Evolutionary conservation across 192 early-diverging fungal genomes (phyloP), one percentile per base, ranked within the genome.

Genomic region (Rhizophagus clarus): DNA sequence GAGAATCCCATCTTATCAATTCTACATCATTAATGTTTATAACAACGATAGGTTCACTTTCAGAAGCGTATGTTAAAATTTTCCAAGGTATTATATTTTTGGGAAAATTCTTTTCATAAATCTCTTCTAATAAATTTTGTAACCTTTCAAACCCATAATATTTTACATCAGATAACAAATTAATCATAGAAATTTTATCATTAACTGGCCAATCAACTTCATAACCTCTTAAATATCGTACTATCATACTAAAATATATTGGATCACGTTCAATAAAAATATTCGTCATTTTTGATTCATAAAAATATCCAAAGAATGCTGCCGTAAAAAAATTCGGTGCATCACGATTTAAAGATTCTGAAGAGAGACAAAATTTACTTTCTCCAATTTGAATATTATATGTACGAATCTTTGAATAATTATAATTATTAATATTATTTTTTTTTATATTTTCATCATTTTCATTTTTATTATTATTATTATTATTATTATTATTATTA

Each of bases 261-360:
- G 66, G 66, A 68, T 68, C 66, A 0, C 66, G 66, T 20, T 68
- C 66, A n/a, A 68, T 68, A 34, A 68, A 68, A 11, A 68, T 68
- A 68, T 5, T 32, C 4, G 66, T 68, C 28, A 29, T 31, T 8
- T 31, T 34, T 68, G 66, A 12, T 28, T 68, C 66, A 12, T 28
- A n/a, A 29, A 68, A 68, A 34, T 68, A 28, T 20, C 66, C 66
- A n/a, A 68, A 68, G n/a, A 68, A 68, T 34, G 66, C 66, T 14
- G 66, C 66, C 28, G 66, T 68, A 28, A 68, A 68, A 34, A 68
- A 68, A 68, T 68, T 68, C 5, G 66, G 66, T 20, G 66, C 66
- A 29, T 68, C 66, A 9, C 28, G 28, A 68, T 20, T 29, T 29
- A 68, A 34, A 20, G 66, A 68, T 2, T 68, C 66, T 15, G 66